Conservation (phyloP, 1,284 basidiomycete species). For the Leccinum pachyderme region DNA sequence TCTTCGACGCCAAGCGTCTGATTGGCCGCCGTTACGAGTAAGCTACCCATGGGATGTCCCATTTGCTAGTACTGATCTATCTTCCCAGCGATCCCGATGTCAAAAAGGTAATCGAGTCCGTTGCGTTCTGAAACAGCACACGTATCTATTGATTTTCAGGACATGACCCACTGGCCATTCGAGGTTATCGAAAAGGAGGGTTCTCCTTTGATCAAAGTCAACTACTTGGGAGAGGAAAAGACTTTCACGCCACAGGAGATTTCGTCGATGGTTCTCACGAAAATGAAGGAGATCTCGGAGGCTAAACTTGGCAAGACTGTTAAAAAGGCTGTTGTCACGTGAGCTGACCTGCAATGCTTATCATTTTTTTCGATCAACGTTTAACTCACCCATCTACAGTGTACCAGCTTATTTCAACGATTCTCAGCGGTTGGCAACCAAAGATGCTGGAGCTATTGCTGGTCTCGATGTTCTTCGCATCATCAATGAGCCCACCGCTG, state of each 20-base stretch:
- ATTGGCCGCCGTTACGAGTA: conserved; percentile 95
- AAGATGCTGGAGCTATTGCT: conserved; percentile 91
- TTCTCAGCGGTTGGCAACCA: conserved; percentile 93
- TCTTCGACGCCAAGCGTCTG: conserved; percentile 96
- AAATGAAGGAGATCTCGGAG: conserved; percentile 99
- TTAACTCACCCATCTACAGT: conserved; percentile 33
- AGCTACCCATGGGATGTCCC: conserved; percentile 29
- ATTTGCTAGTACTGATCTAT: conserved; percentile 12
- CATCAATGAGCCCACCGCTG: conserved; percentile 96
- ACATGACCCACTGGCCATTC: conserved; percentile 93
- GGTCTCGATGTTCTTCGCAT: conserved; percentile 96
- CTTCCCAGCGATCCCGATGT: conserved; percentile 73
- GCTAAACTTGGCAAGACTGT: conserved; percentile 96
- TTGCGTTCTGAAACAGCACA: background rate
- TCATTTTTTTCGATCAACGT: background rate
- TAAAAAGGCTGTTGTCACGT: conserved; percentile 95
- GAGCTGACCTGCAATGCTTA: conserved; percentile 29
- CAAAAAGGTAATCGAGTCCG: conserved; percentile 60
- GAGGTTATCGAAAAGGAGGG: conserved; percentile 91
- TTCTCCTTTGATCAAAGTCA: conserved; percentile 94
- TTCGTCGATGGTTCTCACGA: conserved; percentile 96
- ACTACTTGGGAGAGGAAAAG: conserved; percentile 92
- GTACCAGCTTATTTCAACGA: conserved; percentile 98
- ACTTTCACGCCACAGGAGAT: conserved; percentile 97
- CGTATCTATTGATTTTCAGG: conserved; percentile 42